Conservation (phyloP, 2,329 filamentous ascomycete species). For the Dothiorella sarmentorum region DNA sequence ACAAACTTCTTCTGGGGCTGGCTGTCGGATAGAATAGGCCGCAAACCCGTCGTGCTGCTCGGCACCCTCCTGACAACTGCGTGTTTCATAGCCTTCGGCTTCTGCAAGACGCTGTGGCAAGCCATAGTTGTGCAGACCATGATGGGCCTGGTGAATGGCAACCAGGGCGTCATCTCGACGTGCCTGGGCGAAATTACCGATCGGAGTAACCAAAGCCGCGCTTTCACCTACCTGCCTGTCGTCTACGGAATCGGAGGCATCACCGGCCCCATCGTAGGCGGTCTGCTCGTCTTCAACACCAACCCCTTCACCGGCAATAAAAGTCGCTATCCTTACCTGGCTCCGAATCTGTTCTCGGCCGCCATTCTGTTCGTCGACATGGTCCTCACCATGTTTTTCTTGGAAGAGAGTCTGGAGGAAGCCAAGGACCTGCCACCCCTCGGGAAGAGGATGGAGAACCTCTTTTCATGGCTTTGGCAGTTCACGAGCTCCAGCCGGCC, state of each 20-base stretch:
- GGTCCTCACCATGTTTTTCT: slow-evolving; percentile 69
- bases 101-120: slow-evolving; percentile 79
- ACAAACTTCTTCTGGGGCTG: slow-evolving; percentile 93
- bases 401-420: slow-evolving; percentile 80
- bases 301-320: slow-evolving; percentile 52
- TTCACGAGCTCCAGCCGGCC: slow-evolving; percentile 59
- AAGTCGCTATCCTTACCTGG: slow-evolving; percentile 73
- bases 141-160: slow-evolving; percentile 93
- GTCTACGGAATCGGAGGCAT: slow-evolving; percentile 96
- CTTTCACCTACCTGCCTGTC: slow-evolving; percentile 91
- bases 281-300: slow-evolving; percentile 67
- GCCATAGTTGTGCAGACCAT: slow-evolving; percentile 79
- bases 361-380: slow-evolving; percentile 69
- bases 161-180: slow-evolving; percentile 89
- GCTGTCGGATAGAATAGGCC: slow-evolving; percentile 72
- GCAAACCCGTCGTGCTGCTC: slow-evolving; percentile 76
- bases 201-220: slow-evolving; percentile 86
- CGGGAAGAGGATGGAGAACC: slow-evolving; percentile 53
- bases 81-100: slow-evolving; percentile 84
- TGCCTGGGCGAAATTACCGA: slow-evolving; percentile 94
- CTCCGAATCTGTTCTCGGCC: slow-evolving; percentile 78
- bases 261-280: slow-evolving; percentile 87
- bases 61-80: slow-evolving; percentile 79
- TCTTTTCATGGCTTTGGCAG: slow-evolving; percentile 69
- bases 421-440: slow-evolving; percentile 60